Conservation (phyloP, 495 filamentous ascomycete genomes). For the Neurospora cerealis region DNA sequence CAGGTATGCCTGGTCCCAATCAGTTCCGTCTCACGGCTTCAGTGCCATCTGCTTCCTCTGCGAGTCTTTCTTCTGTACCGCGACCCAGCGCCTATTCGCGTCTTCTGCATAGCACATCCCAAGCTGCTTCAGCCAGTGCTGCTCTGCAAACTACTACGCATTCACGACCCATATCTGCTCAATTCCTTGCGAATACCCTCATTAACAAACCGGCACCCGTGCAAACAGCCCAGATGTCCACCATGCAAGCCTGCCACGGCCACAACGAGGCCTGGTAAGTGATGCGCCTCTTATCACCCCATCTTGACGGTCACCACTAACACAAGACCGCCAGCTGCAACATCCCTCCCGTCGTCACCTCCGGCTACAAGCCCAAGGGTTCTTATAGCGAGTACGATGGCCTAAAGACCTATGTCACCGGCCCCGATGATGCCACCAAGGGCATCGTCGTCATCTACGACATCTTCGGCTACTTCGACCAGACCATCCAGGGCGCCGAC, state of each 20-base stretch:
- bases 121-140: not conserved
- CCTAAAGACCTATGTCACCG: slow-evolving; percentile 64
- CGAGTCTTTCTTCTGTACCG: not conserved
- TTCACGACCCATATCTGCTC: not conserved
- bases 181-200: not conserved
- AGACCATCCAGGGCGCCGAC: slow-evolving; percentile 61
- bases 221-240: slow-evolving; percentile 35
- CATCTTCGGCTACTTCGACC: slow-evolving; percentile 64
- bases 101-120: slow-evolving; percentile 3
- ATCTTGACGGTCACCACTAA: slow-evolving; percentile 21
- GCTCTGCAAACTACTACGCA: not conserved
- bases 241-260: slow-evolving; percentile 39
- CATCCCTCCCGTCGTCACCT: slow-evolving; percentile 54
- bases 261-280: slow-evolving; percentile 43
- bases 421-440: slow-evolving; percentile 44
- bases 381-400: slow-evolving; percentile 52
- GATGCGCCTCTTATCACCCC: not conserved
- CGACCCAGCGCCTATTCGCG: slow-evolving; percentile 1
- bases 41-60: not conserved
- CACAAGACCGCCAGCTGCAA: slow-evolving; percentile 35
- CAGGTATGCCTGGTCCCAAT: slow-evolving; percentile 11
- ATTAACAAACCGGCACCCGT: not conserved
- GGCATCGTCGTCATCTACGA: slow-evolving; percentile 57
- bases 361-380: slow-evolving; percentile 58
- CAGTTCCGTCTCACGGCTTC: slow-evolving; percentile 10